phyloP scores from a whole-genome alignment of 176 grass and related monocot species.

The Carex kokanica region DNA sequence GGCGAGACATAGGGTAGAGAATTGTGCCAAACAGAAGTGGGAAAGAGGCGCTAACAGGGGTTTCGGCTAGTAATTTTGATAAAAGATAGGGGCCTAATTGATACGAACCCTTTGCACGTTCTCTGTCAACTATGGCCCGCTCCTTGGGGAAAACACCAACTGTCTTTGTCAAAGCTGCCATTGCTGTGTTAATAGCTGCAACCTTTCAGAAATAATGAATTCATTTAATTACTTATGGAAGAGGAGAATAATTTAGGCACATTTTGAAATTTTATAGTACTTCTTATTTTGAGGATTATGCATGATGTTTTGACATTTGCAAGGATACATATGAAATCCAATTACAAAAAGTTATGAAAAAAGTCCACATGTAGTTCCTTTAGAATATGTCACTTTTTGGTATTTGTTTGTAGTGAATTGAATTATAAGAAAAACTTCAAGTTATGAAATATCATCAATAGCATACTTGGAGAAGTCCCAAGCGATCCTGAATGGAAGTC shows the following conservation, averaged over 20 bases:
- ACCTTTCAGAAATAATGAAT: conserved; percentile 46
- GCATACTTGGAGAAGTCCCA: conserved; percentile 91
- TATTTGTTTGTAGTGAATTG: not conserved
- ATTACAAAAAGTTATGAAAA: not conserved
- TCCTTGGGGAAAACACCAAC: conserved; percentile 95
- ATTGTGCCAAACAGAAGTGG: conserved; percentile 85
- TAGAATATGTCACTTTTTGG: not conserved
- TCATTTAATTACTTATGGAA: not conserved
- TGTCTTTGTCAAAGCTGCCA: conserved; percentile 96
- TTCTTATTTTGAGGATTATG: not conserved
- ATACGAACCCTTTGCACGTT: conserved; percentile 88
- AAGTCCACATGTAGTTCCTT: not conserved
- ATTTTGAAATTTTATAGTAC: not conserved
- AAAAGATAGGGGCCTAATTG: conserved; percentile 80
- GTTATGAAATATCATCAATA: not conserved
- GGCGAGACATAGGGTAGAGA: conserved; percentile 97
- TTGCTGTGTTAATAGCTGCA: conserved; percentile 94
- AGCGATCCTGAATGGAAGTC: conserved; percentile 94
- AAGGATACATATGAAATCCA: not conserved
- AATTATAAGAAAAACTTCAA: not conserved
- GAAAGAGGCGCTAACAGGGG: conserved; percentile 83
- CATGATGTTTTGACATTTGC: not conserved
- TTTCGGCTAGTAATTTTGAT: conserved; percentile 87
- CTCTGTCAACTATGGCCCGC: conserved; percentile 84
- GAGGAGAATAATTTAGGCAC: not conserved